These are phyloP conservation scores for Oemleria cerasiformis DNA, from an alignment of 306 rosid genomes.

Conservation along the genomic window DNA sequence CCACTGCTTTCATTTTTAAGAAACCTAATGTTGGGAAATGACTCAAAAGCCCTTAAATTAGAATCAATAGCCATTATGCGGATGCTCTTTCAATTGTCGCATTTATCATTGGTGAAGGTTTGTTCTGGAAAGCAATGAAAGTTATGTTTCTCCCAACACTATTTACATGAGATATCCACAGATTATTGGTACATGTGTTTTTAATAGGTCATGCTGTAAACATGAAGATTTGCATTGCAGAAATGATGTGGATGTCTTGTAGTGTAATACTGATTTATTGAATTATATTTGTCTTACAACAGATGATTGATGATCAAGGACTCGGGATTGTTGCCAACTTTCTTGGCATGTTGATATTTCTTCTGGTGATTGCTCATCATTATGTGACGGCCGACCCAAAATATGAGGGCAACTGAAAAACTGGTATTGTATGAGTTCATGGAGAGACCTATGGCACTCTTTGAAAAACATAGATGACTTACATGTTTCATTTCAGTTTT, in stretches of 20 bases:
- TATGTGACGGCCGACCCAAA: constrained; percentile 34
- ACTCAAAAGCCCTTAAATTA: no score
- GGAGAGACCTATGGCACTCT: neutral
- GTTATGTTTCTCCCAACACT: no score
- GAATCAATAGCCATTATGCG: no score
- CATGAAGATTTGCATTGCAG: no score
- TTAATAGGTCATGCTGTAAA: no score
- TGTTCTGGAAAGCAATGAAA: no score
- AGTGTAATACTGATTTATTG: neutral
- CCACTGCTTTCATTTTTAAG: no score
- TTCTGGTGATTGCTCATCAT: constrained; percentile 34
- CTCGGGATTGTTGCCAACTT: constrained; percentile 29
- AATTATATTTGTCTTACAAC: constrained; percentile 1
- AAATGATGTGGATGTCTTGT: neutral
- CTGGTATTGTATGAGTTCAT: neutral
- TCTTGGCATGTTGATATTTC: constrained; percentile 31
- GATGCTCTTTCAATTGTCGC: no score
- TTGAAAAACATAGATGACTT: neutral
- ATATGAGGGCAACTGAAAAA: constrained; percentile 26
- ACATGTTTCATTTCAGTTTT: neutral
- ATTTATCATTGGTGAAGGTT: no score
- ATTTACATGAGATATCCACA: no score
- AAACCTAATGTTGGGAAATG: no score
- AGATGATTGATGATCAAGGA: constrained; percentile 34
- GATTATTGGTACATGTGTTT: no score